phyloP scores from a whole-genome alignment of 768 basidiomycete species.

The Boletellus sp. region DNA sequence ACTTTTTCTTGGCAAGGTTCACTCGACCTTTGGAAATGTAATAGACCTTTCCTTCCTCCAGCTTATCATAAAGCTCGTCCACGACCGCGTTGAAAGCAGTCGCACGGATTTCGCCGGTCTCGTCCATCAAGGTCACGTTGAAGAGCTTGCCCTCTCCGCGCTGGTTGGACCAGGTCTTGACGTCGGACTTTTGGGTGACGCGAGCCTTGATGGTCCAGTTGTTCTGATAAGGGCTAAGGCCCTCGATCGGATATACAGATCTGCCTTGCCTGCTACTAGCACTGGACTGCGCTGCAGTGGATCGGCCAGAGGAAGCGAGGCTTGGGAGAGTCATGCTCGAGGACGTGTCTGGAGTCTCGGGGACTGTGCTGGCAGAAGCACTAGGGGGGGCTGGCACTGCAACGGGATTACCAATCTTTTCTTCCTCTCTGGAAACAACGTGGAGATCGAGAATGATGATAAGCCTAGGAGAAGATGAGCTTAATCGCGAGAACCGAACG shows the following conservation, averaged over 20 bases:
- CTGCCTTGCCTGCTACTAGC: slow-evolving; percentile 21
- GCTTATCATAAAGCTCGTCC: slow-evolving; percentile 75
- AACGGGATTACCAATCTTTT: slow-evolving; percentile 73
- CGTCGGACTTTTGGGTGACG: slow-evolving; percentile 84
- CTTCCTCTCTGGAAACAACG: slow-evolving; percentile 47
- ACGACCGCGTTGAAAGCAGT: slow-evolving; percentile 88
- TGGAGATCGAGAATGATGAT: slow-evolving; percentile 74
- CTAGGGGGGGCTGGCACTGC: slow-evolving; percentile 36
- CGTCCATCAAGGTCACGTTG: slow-evolving; percentile 90
- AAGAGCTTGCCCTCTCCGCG: slow-evolving; percentile 95
- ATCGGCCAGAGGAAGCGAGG: slow-evolving; percentile 19
- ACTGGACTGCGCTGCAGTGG: slow-evolving; percentile 6
- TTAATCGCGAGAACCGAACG: neutral
- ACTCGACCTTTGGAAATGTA: slow-evolving; percentile 87
- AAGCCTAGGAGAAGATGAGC: slow-evolving; percentile 46
- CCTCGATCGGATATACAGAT: slow-evolving; percentile 80
- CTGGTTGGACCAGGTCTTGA: slow-evolving; percentile 84
- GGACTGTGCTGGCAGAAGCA: slow-evolving; percentile 21
- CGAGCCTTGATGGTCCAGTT: slow-evolving; percentile 98
- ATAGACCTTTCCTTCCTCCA: slow-evolving; percentile 92
- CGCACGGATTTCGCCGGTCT: slow-evolving; percentile 85
- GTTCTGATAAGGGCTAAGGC: slow-evolving; percentile 94
- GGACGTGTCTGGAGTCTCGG: slow-evolving; percentile 25
- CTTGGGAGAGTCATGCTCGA: slow-evolving; percentile 30
- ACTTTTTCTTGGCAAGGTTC: slow-evolving; percentile 96